Evolutionary conservation across 192 early-diverging fungal genomes (phyloP), one percentile per base, ranked within the genome.

Genomic region (Allomyces javanicus): DNA sequence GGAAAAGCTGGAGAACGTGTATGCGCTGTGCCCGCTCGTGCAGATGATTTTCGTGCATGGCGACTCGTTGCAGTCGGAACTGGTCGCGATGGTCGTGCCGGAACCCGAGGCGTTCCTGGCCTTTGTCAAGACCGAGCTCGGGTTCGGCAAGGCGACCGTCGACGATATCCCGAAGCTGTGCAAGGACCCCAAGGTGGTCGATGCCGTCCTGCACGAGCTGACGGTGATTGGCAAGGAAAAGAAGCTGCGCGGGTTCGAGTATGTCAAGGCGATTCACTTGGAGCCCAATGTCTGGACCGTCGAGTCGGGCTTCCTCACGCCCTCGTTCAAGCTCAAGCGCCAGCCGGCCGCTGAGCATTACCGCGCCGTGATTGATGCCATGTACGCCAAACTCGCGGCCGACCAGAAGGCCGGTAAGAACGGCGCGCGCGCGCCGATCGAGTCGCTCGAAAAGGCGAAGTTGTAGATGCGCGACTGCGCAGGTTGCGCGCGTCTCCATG

Each of bases 1-100:
- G 10, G 93, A 96, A 69, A 84, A 85, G 66, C 85, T 93, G 62
- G 92, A 93, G 67, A 85, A 86, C 68, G 67, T 84, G 22, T 80
- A 78, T 71, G 66, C 70, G 64, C 74, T 80, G 68, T 68, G 78
- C 72, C 71, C 84, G 63, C 25, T 86, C 64, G 76, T 93, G 33
- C 78, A 77, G 55, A 90, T 93, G 72, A 74, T 85, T 17, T 86
- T 84, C 68, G 71, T 94, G 19, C 82, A 93, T 65, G 92, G 92
- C 44, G 86, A 94, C 66, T 83, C 88, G 21, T 74, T 89, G 21
- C 78, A 88, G 66, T 82, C 78, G 66, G 73, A 71, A 2, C 71
- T 93, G 26, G 90, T 94, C 0, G 89, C 80, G 10, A 79, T 96
- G 33, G 66, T 92, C 23, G 84, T 86, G 5, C 88, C 89, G 14